These are phyloP conservation scores for Lactarius sanguifluus DNA, from an alignment of 768 basidiomycete species.

Conservation along the genomic window DNA sequence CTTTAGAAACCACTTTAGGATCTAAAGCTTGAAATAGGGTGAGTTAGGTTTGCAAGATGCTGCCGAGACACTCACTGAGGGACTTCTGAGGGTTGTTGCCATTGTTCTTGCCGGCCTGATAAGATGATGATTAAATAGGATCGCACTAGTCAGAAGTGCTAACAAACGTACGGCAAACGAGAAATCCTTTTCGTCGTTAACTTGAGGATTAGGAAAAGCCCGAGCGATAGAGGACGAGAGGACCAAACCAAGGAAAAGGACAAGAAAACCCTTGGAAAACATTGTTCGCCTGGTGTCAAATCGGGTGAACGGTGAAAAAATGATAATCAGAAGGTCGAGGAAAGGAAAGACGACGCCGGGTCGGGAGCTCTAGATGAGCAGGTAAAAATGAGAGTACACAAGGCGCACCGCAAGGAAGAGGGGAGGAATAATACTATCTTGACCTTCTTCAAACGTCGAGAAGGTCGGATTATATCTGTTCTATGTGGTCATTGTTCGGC, in stretches of 20 bases:
- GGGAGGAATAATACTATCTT: not conserved
- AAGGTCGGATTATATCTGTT: not conserved
- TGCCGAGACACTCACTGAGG: constrained; percentile 31
- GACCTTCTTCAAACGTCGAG: not conserved
- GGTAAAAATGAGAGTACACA: not conserved
- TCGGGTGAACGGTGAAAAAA: not conserved
- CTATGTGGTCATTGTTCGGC: not conserved
- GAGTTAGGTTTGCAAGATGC: constrained; percentile 3
- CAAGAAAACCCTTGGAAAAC: constrained; percentile 1
- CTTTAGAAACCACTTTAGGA: constrained; percentile 44
- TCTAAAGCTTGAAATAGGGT: constrained; percentile 39
- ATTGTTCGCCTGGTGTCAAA: constrained; percentile 7
- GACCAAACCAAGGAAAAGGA: not conserved
- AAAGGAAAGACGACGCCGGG: constrained; percentile 13
- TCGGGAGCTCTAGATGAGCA: not conserved
- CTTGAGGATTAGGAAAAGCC: constrained; percentile 33
- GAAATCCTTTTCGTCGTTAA: constrained; percentile 23
- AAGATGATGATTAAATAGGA: constrained; percentile 3
- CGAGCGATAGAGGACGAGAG: constrained; percentile 7
- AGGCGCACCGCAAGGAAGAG: not conserved
- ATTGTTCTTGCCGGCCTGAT: not conserved
- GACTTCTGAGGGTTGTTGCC: constrained; percentile 24
- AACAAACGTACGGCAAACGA: not conserved
- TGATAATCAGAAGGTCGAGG: not conserved
- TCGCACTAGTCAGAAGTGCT: not conserved